Evolutionary conservation across 2,329 filamentous ascomycete species (phyloP), one percentile per base, ranked within the genome.

Genomic region (Escovopsis sp.): DNA sequence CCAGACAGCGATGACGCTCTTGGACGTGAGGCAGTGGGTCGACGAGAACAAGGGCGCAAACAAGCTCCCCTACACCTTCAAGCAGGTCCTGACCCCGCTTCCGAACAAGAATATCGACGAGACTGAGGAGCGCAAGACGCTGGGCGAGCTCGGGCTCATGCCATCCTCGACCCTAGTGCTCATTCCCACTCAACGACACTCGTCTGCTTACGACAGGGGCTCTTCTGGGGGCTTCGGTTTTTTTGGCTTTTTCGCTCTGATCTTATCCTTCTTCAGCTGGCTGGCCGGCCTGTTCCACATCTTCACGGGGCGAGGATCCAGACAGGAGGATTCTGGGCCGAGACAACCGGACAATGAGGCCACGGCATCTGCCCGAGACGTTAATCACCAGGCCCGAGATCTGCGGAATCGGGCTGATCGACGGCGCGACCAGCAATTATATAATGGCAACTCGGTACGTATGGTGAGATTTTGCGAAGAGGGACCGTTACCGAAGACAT

Each of bases 361-460:
- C 10, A 38, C 46, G 12, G 43, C 45, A 5, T 36, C 47, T 3
- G 39, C 47, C 9, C 51, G 53, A 32, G 54, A 51, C 12, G 54
- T 48, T 18, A 48, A 49, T 30, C 43, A 46, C 23, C 53, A 55
- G 35, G 53, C 50, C 41, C 55, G 40, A 37, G 48, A 56, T 41
- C 55, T 56, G 47, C 52, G 58, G 48, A 73, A 79, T 45, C 65
- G 70, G 34, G 64, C 70, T 18, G 66, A 73, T 47, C 65, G 69
- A 34, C 67, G 68, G 42, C 62, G 73, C 43, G 70, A 80, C 48
- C 72, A 77, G 37, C 81, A 93, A 55, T 73, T 93, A 38, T 94
- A 95, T 57, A 95, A 95, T 55, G 88, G 88, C 1, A 95, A 94
- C 55, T 85, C 85, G 57, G 84, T 88, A 67, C 61, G 75, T 64